Evolutionary conservation across 331 rosid species (phyloP).

Genomic region (Rosa hybrid): DNA sequence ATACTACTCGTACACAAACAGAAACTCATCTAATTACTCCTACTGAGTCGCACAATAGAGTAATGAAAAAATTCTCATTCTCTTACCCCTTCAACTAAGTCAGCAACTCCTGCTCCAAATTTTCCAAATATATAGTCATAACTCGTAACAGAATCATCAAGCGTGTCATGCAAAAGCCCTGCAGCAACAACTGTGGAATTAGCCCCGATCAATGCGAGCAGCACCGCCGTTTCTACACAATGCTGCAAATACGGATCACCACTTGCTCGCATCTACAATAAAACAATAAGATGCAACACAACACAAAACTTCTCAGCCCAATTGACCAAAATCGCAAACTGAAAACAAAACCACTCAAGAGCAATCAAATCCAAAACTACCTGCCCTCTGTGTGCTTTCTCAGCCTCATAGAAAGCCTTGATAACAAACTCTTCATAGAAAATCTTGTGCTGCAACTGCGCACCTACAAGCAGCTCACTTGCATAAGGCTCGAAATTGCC

Average conservation of each 20-base stretch:
- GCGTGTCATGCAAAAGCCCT: slow-evolving; percentile 93
- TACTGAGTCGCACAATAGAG: not conserved
- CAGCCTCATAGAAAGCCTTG: slow-evolving; percentile 92
- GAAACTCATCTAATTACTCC: not conserved
- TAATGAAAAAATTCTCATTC: slow-evolving; percentile 17
- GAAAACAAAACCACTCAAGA: not conserved
- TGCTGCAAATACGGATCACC: slow-evolving; percentile 97
- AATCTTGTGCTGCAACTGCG: slow-evolving; percentile 80
- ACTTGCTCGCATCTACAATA: slow-evolving; percentile 79
- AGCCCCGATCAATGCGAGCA: slow-evolving; percentile 85
- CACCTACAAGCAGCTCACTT: slow-evolving; percentile 63
- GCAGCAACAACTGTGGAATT: slow-evolving; percentile 91
- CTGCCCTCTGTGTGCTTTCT: slow-evolving; percentile 98
- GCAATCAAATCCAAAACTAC: slow-evolving; percentile 30
- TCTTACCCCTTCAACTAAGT: slow-evolving; percentile 91
- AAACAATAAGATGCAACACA: slow-evolving; percentile 17
- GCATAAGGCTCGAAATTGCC: slow-evolving; percentile 69
- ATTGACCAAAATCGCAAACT: slow-evolving; percentile 6
- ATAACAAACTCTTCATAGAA: slow-evolving; percentile 79
- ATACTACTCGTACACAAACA: not conserved
- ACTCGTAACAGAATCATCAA: slow-evolving; percentile 77
- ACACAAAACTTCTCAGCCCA: slow-evolving; percentile 25
- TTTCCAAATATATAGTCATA: slow-evolving; percentile 65
- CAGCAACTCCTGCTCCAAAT: slow-evolving; percentile 83
- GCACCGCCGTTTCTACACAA: slow-evolving; percentile 90